Conservation (phyloP, 495 filamentous ascomycete genomes). For the Penicillium flavigenum region DNA sequence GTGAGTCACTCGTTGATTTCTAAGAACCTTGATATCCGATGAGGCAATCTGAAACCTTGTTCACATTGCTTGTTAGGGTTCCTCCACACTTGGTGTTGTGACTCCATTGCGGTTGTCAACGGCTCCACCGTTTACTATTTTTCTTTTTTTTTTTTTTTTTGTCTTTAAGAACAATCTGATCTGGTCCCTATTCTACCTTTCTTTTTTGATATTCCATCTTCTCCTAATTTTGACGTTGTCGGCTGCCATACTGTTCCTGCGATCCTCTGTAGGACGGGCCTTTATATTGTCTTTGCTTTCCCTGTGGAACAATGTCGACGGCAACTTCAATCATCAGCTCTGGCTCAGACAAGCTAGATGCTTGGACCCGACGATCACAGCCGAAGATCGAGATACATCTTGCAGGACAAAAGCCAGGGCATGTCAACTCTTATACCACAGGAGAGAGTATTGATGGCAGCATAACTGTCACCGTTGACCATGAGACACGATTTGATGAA, state of each 20-base stretch:
- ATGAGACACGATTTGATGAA: slow-evolving; percentile 74
- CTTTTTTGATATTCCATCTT: slow-evolving; percentile 1
- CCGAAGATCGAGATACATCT: slow-evolving; percentile 41
- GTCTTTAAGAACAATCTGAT: neutral
- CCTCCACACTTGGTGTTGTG: slow-evolving; percentile 16
- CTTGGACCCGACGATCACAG: slow-evolving; percentile 29
- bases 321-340: slow-evolving; percentile 31
- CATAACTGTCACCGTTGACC: slow-evolving; percentile 57
- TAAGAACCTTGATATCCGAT: slow-evolving; percentile 3
- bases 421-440: slow-evolving; percentile 56
- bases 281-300: neutral
- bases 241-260: neutral
- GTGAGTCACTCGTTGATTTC: slow-evolving; percentile 4
- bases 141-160: slow-evolving; percentile 5
- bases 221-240: neutral
- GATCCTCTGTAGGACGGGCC: neutral
- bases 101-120: slow-evolving; percentile 26
- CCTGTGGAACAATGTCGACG: slow-evolving; percentile 18
- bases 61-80: slow-evolving; percentile 4
- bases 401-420: slow-evolving; percentile 33
- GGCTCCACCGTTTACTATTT: slow-evolving; percentile 29
- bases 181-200: neutral
- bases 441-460: slow-evolving; percentile 59
- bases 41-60: neutral
- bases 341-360: slow-evolving; percentile 31